Percentiles rank a stretch among this genome's conserved stretches.
These are phyloP conservation scores for Suillus hirtellus DNA, from an alignment of 768 basidiomycete genomes.

Conservation along the genomic window DNA sequence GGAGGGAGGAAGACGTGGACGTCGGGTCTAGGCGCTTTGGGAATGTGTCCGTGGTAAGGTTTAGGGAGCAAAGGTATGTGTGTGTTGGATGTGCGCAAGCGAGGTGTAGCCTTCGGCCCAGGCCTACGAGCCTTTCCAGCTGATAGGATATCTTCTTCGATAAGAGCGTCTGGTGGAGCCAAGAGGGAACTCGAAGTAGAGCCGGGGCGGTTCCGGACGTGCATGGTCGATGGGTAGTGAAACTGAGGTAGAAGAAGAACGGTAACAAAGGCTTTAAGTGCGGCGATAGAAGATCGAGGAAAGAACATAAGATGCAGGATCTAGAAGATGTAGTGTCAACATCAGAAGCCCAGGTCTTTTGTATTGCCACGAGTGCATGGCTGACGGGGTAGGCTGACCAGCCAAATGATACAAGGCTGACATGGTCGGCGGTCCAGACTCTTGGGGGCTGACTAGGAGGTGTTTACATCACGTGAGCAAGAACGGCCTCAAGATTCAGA, in stretches of 20 bases:
- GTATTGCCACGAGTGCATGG: constrained; percentile 7
- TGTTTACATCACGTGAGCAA: not conserved
- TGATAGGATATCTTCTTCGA: constrained; percentile 21
- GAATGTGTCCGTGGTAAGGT: constrained; percentile 20
- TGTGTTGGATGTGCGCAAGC: constrained; percentile 10
- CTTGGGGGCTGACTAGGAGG: constrained; percentile 4
- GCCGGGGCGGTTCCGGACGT: constrained; percentile 7
- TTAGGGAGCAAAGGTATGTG: constrained; percentile 16
- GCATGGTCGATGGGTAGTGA: constrained; percentile 12
- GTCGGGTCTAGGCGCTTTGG: constrained; percentile 31
- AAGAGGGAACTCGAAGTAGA: constrained; percentile 8
- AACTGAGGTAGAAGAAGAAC: constrained; percentile 13
- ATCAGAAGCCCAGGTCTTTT: constrained; percentile 10
- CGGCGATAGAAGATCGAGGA: not conserved
- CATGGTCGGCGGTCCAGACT: not conserved
- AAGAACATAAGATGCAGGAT: constrained; percentile 5
- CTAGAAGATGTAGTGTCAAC: not conserved
- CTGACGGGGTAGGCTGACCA: constrained; percentile 19
- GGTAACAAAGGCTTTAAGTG: constrained; percentile 4
- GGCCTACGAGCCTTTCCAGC: constrained; percentile 29
- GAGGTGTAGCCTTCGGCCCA: not conserved
- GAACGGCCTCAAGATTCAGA: not conserved
- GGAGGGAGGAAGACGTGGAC: constrained; percentile 27
- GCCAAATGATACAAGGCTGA: not conserved
- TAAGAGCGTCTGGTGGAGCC: constrained; percentile 12